Conservation (phyloP, 495 filamentous ascomycete species). For the Penicillium tannophilum region DNA sequence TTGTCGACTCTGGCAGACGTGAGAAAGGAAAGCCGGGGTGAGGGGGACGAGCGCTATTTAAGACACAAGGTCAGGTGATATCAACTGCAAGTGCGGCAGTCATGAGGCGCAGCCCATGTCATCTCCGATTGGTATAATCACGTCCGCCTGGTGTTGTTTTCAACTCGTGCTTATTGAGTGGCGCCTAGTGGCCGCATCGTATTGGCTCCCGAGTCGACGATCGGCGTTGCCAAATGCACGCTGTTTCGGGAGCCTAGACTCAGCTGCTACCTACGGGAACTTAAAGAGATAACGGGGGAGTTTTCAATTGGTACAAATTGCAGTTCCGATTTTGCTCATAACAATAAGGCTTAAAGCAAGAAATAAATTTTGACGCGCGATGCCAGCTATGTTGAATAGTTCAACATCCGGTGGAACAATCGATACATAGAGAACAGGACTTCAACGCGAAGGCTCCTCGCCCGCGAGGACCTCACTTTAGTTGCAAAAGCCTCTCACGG, state of each 20-base stretch:
- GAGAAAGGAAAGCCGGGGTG: slow-evolving; percentile 18
- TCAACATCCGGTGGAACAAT: background rate
- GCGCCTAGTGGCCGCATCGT: slow-evolving; percentile 17
- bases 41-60: slow-evolving; percentile 34
- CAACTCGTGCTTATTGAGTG: slow-evolving; percentile 14
- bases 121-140: slow-evolving; percentile 2
- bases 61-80: slow-evolving; percentile 33
- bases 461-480: background rate
- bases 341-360: background rate
- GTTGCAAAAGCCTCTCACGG: background rate
- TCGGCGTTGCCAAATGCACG: slow-evolving; percentile 21
- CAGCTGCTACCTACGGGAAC: background rate
- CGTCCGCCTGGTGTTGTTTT: slow-evolving; percentile 12
- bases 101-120: background rate
- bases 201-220: slow-evolving; percentile 19
- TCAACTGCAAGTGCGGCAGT: slow-evolving; percentile 15
- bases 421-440: background rate
- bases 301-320: background rate
- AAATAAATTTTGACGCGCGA: background rate
- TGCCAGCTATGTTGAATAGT: background rate
- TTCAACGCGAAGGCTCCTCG: background rate
- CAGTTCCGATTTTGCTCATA: background rate
- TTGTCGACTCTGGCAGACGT: slow-evolving; percentile 47
- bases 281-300: background rate
- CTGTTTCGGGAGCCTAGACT: slow-evolving; percentile 6